These are phyloP conservation scores for Trebouxia sp. DNA, from an alignment of 139 green algal genomes.

Conservation along the genomic window DNA sequence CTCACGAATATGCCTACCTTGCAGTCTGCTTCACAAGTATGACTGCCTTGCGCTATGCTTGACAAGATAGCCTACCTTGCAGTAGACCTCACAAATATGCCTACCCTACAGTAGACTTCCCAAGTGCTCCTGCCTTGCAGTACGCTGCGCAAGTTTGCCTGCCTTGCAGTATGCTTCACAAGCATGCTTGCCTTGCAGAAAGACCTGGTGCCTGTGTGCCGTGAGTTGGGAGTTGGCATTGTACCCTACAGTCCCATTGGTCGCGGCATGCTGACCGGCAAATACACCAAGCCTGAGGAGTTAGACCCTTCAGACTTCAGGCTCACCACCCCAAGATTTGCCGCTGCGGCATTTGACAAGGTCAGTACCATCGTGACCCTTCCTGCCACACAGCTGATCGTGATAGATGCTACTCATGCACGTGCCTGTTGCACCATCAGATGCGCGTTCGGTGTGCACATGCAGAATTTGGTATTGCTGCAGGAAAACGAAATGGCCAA, in stretches of 20 bases:
- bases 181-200: conserved; percentile 33
- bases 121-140: too few species aligned
- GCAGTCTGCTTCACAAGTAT: too few species aligned
- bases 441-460: neutral
- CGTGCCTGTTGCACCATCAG: too few species aligned
- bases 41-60: neutral
- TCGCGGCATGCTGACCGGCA: conserved; percentile 56
- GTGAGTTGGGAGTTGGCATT: conserved; percentile 74
- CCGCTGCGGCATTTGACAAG: conserved; percentile 43
- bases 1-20: too few species aligned
- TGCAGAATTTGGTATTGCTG: neutral
- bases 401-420: too few species aligned
- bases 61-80: neutral
- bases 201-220: conserved; percentile 60
- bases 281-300: conserved; percentile 26
- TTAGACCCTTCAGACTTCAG: conserved; percentile 45
- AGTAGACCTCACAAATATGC: too few species aligned
- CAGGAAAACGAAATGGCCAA: neutral
- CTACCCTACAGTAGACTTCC: too few species aligned
- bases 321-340: conserved; percentile 35
- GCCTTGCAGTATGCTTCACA: neutral
- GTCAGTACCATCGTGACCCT: neutral
- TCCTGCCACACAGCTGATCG: neutral
- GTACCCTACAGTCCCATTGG: conserved; percentile 69
- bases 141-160: too few species aligned